Evolutionary conservation across 179 eudicot species (phyloP).

Genomic region (Gypsophila paniculata): DNA sequence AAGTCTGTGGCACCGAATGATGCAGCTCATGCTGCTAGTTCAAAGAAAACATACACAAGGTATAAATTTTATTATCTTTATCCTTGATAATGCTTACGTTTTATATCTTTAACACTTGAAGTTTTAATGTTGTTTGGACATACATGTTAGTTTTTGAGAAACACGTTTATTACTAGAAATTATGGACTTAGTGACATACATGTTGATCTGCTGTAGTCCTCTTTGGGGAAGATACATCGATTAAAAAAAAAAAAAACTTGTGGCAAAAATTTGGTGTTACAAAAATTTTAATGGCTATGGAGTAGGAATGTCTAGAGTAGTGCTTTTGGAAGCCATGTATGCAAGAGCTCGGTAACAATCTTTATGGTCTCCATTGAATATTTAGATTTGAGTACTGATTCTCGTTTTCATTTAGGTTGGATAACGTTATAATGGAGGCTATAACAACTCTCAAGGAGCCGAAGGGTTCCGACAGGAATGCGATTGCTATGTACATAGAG

Average conservation of each 20-base stretch:
- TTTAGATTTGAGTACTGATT: constrained; percentile 1
- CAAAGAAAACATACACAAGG: constrained; percentile 60
- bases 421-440: constrained; percentile 62
- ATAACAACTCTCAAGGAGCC: constrained; percentile 61
- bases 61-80: constrained; percentile 17
- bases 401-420: constrained; percentile 46
- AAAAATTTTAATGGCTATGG: background rate
- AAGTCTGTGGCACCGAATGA: constrained; percentile 38
- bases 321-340: background rate
- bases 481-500: constrained; percentile 70
- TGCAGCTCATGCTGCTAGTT: constrained; percentile 29
- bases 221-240: too few species aligned
- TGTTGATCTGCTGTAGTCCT: too few species aligned
- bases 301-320: background rate
- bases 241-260: background rate
- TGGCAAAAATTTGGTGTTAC: background rate
- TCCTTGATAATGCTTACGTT: background rate
- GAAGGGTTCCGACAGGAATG: constrained; percentile 56
- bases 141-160: background rate
- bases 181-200: too few species aligned
- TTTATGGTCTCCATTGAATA: background rate
- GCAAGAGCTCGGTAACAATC: background rate
- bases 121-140: background rate
- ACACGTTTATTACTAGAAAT: too few species aligned
- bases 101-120: background rate